Percentiles rank a stretch among this genome's conserved stretches.
Evolutionary conservation across 805 yeast genomes (phyloP).

Genomic region (Myxozyma udenii): DNA sequence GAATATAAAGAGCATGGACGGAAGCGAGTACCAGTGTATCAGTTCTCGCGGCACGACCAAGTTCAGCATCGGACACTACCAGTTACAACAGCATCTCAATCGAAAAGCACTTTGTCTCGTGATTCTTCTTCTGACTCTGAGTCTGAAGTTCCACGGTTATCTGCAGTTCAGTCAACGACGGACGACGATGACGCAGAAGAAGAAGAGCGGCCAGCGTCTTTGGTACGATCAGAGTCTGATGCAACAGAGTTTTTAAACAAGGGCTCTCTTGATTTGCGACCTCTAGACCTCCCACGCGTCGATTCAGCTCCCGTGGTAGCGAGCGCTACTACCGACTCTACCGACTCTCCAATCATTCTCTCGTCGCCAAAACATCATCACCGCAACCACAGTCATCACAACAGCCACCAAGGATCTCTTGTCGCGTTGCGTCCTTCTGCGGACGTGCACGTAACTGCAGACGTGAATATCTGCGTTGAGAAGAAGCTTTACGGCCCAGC

Average conservation of each 20-base stretch:
- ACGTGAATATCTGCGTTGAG: slow-evolving; percentile 27
- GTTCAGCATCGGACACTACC: slow-evolving; percentile 1
- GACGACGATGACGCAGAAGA: not conserved
- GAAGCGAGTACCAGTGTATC: slow-evolving; percentile 19
- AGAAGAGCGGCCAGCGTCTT: not conserved
- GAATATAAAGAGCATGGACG: slow-evolving; percentile 28
- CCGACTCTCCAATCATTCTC: not conserved
- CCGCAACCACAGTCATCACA: not conserved
- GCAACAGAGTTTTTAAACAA: not conserved
- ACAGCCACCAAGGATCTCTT: no score
- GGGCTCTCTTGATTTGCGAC: not conserved
- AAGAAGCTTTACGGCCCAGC: slow-evolving; percentile 26
- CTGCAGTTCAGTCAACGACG: not conserved
- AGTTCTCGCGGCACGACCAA: slow-evolving; percentile 17
- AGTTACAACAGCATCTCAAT: not conserved
- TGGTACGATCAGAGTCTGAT: not conserved
- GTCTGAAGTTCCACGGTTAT: not conserved
- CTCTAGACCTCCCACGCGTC: not conserved
- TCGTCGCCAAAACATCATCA: not conserved
- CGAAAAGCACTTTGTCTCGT: not conserved
- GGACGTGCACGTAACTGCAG: slow-evolving; percentile 28
- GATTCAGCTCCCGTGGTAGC: not conserved
- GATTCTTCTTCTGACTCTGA: not conserved
- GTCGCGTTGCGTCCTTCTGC: slow-evolving; percentile 22
- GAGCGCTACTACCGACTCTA: not conserved